These are phyloP conservation scores for Dioscorea dumetorum DNA, from an alignment of 106 monocot genomes.

Conservation along the genomic window DNA sequence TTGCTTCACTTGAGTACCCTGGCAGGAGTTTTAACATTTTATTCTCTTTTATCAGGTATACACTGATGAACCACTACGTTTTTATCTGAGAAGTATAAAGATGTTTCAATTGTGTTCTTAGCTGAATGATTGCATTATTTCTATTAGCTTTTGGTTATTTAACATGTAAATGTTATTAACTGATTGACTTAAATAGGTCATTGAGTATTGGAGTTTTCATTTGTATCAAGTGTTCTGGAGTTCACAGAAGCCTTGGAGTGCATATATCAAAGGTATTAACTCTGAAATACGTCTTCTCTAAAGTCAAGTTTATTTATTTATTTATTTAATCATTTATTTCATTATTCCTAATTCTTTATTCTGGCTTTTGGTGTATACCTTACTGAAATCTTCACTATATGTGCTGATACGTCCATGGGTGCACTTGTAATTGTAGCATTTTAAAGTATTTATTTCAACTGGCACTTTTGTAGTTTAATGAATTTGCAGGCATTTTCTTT, in stretches of 20 bases:
- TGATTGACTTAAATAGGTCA: conserved; percentile 36
- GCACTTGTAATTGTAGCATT: too few species aligned
- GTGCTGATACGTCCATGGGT: too few species aligned
- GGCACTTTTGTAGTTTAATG: too few species aligned
- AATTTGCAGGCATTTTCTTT: too few species aligned
- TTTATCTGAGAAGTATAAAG: neutral
- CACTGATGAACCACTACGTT: neutral
- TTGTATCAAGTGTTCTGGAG: conserved; percentile 93
- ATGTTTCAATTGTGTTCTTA: neutral
- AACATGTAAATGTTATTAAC: neutral
- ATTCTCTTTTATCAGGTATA: neutral
- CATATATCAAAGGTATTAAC: conserved; percentile 72
- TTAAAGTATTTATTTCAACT: too few species aligned
- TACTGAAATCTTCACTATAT: too few species aligned
- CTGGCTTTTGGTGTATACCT: too few species aligned
- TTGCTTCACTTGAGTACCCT: neutral
- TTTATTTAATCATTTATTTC: too few species aligned
- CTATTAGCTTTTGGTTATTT: neutral
- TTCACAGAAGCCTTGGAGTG: conserved; percentile 92
- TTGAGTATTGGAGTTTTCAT: conserved; percentile 69
- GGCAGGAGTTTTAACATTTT: neutral
- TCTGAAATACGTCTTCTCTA: neutral
- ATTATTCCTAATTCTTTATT: too few species aligned
- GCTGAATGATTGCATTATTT: neutral
- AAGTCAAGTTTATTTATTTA: too few species aligned